A percentile compares a stretch with the other conserved stretches of the same genome.
Evolutionary conservation across 202 grass and related monocot genomes (phyloP).

Genomic region (Setaria viridis): DNA sequence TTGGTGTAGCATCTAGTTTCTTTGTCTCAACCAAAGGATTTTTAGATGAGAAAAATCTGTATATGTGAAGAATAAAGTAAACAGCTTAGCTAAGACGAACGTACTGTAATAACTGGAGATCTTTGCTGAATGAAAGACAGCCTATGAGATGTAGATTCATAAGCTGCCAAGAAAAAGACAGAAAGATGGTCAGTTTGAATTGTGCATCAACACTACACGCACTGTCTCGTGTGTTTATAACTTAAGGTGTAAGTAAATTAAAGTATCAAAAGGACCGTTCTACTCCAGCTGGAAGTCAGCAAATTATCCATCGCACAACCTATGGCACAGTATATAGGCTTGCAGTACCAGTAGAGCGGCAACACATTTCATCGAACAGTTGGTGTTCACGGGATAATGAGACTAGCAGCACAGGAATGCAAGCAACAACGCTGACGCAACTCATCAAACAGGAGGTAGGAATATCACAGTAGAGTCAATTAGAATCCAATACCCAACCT

Average conservation of each 20-base stretch:
- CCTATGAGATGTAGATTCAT: slow-evolving; percentile 67
- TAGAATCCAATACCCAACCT: slow-evolving; percentile 40
- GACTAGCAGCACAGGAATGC: background rate
- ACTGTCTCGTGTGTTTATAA: background rate
- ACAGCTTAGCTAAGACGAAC: slow-evolving; percentile 4
- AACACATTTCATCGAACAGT: slow-evolving; percentile 50
- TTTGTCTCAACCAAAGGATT: background rate
- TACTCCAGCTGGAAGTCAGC: background rate
- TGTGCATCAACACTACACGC: background rate
- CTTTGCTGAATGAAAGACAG: slow-evolving; percentile 90
- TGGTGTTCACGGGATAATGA: background rate
- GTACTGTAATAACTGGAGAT: slow-evolving; percentile 81
- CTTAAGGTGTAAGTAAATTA: background rate
- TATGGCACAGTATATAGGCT: background rate
- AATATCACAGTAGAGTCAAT: background rate
- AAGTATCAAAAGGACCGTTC: background rate
- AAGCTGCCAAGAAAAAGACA: slow-evolving; percentile 60
- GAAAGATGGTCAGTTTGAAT: slow-evolving; percentile 23
- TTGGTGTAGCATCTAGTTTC: background rate
- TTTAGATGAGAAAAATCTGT: background rate
- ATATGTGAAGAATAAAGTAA: background rate
- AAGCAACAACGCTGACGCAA: background rate
- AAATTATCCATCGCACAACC: background rate
- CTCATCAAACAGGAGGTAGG: background rate
- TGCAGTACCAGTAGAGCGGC: background rate